Evolutionary conservation across 352 stramenopile species (phyloP).

Genomic region (Globisporangium emineosum): DNA sequence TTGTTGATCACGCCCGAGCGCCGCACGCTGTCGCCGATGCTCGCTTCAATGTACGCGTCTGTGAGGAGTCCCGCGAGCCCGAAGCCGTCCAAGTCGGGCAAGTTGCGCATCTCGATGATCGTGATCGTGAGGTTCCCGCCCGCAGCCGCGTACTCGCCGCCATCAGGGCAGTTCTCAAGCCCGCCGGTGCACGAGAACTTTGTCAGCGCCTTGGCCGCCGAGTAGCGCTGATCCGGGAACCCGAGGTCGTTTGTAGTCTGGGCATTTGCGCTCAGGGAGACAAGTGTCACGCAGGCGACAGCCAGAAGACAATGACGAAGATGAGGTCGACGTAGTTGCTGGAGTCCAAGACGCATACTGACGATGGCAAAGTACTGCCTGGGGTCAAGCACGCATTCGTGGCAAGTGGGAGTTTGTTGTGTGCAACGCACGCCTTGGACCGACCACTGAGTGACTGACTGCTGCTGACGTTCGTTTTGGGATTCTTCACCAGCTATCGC

Average conservation of each 20-base stretch:
- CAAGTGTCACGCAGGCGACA: background rate
- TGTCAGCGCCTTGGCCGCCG: constrained; percentile 37
- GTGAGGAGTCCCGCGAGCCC: constrained; percentile 58
- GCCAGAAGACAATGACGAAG: background rate
- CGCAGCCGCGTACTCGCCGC: constrained; percentile 61
- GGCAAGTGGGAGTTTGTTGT: background rate
- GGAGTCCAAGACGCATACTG: background rate
- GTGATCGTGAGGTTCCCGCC: constrained; percentile 88
- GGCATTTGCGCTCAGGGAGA: constrained; percentile 2
- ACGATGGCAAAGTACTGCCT: too few relatives aligned
- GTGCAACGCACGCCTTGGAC: background rate
- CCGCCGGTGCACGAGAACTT: constrained; percentile 76
- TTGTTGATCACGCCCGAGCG: constrained; percentile 38
- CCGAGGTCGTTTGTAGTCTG: constrained; percentile 63
- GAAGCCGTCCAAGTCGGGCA: constrained; percentile 82
- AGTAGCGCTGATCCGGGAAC: constrained; percentile 67
- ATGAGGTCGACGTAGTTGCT: too few relatives aligned
- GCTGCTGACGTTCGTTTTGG: too few relatives aligned
- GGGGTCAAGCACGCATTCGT: background rate
- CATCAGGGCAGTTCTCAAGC: constrained; percentile 59
- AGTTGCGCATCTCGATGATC: constrained; percentile 80
- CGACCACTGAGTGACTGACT: background rate
- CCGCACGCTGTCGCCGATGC: constrained; percentile 69
- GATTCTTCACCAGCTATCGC: too few relatives aligned
- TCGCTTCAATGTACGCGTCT: constrained; percentile 74